Percentiles rank a stretch among this genome's conserved stretches.
These are phyloP conservation scores for Phlebiopsis gigantea DNA, from an alignment of 768 basidiomycete species.

Conservation along the genomic window DNA sequence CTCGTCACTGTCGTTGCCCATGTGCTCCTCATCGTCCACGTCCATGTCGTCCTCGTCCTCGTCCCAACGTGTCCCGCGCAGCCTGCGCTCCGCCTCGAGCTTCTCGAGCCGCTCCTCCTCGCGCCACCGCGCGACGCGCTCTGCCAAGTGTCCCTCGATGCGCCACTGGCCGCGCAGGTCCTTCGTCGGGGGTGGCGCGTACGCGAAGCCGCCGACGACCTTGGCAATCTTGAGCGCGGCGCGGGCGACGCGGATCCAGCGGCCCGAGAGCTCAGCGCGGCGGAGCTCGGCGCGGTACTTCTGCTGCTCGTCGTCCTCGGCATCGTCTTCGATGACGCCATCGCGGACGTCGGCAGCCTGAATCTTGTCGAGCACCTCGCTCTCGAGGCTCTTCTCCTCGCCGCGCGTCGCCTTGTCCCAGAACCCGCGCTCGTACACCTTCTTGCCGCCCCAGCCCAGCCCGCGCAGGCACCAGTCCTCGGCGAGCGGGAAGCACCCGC, in stretches of 20 bases:
- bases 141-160: constrained; percentile 58
- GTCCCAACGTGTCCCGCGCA: constrained; percentile 54
- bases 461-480: constrained; percentile 97
- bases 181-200: constrained; percentile 25
- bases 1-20: constrained; percentile 54
- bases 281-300: constrained; percentile 26
- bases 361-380: constrained; percentile 68
- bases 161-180: constrained; percentile 56
- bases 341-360: constrained; percentile 58
- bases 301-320: constrained; percentile 36
- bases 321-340: constrained; percentile 80
- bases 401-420: constrained; percentile 63
- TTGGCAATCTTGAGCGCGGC: constrained; percentile 62
- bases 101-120: constrained; percentile 63
- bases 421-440: constrained; percentile 89
- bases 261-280: constrained; percentile 36
- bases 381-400: constrained; percentile 61
- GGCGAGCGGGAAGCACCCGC: constrained; percentile 61
- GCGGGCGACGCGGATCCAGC: constrained; percentile 77
- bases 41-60: constrained; percentile 62
- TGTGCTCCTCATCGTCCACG: constrained; percentile 52
- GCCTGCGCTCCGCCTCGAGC: constrained; percentile 63
- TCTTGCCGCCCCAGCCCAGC: constrained; percentile 92
- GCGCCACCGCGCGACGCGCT: constrained; percentile 66
- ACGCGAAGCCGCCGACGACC: constrained; percentile 72